Conservation (phyloP, 345 rosid genomes). For the Eucalyptus regnans region DNA sequence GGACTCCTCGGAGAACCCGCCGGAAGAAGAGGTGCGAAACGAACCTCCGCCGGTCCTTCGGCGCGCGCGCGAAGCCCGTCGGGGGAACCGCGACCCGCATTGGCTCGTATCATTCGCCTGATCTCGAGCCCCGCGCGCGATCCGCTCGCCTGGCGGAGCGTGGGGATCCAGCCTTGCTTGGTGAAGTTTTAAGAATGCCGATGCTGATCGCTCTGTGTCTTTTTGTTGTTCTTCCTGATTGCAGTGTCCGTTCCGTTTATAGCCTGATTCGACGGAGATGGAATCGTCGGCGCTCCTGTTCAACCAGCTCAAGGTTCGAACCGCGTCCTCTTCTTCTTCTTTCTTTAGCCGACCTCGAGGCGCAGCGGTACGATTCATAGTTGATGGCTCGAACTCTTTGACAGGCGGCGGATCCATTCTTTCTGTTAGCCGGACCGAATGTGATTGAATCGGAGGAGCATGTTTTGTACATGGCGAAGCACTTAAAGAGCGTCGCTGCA, state of each 20-base stretch:
- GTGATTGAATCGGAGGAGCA: conserved; percentile 98
- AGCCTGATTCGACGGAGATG: conserved; percentile 9
- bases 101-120: neutral
- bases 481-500: conserved; percentile 48
- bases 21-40: neutral
- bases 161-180: neutral
- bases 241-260: neutral
- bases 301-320: conserved; percentile 60
- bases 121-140: neutral
- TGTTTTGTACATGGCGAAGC: conserved; percentile 62
- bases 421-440: conserved; percentile 89
- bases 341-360: neutral
- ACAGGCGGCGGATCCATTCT: conserved; percentile 82
- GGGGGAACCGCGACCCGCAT: neutral
- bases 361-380: neutral
- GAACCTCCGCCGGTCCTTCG: neutral
- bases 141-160: neutral
- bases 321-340: neutral
- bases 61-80: neutral
- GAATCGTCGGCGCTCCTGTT: conserved; percentile 40
- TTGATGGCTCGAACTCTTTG: neutral
- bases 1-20: neutral
- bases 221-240: neutral
- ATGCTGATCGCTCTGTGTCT: neutral
- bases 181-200: neutral